Evolutionary conservation across 2,329 filamentous ascomycete species (phyloP).

Genomic region (Fusarium pseudograminearum): DNA sequence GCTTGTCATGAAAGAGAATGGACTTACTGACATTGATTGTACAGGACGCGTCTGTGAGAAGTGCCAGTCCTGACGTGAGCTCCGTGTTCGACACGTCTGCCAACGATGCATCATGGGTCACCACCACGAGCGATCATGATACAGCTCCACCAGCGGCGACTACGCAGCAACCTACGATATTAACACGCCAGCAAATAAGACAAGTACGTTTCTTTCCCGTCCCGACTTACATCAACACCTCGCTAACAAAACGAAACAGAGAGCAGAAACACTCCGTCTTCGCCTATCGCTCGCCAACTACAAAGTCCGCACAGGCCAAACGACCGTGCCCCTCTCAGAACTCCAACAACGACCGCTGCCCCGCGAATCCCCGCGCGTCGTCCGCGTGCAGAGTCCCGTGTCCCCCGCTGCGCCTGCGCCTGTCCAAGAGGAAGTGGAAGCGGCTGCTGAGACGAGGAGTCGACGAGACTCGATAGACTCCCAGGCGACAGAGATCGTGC

Average conservation of each 20-base stretch:
- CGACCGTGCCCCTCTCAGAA: conserved; percentile 71
- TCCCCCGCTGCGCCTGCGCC: conserved; percentile 5
- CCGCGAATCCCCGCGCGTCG: conserved; percentile 36
- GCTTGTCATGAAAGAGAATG: neutral
- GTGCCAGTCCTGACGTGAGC: conserved; percentile 57
- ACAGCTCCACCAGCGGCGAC: conserved; percentile 20
- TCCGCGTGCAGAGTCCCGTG: conserved; percentile 45
- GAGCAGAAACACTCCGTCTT: conserved; percentile 74
- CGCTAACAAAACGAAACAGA: conserved; percentile 54
- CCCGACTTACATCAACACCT: neutral
- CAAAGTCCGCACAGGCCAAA: conserved; percentile 80
- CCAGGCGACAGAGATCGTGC: conserved; percentile 32
- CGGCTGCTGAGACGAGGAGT: conserved; percentile 6
- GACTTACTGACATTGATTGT: conserved; percentile 8
- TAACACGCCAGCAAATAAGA: conserved; percentile 66
- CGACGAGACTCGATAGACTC: conserved; percentile 37
- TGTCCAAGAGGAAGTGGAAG: conserved; percentile 5
- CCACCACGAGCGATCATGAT: conserved; percentile 64
- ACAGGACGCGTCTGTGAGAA: conserved; percentile 49
- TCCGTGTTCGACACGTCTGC: conserved; percentile 64
- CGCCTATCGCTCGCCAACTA: conserved; percentile 79
- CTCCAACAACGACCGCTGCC: conserved; percentile 59
- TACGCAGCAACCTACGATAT: conserved; percentile 18
- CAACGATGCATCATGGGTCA: conserved; percentile 62
- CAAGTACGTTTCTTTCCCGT: conserved; percentile 55